Evolutionary conservation across 225 moss, liverwort and hornwort species (phyloP).

Genomic region (Asterella californica): DNA sequence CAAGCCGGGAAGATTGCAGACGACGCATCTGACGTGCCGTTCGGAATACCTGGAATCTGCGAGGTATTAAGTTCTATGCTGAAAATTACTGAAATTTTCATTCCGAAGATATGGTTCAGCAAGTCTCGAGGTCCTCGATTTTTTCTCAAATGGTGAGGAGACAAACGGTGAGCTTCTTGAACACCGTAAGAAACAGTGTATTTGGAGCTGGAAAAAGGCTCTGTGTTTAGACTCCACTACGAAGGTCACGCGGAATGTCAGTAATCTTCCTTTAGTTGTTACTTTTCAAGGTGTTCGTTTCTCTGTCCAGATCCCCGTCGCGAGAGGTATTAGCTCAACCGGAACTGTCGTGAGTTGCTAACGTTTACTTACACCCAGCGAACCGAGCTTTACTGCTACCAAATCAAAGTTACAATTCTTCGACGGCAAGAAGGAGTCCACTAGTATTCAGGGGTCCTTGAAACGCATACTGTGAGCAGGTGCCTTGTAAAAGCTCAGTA

Average conservation of each 20-base stretch:
- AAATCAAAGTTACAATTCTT: too few species aligned
- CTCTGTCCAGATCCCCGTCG: neutral
- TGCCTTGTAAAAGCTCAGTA: too few species aligned
- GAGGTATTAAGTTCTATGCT: neutral
- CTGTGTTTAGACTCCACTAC: neutral
- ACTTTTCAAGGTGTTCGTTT: neutral
- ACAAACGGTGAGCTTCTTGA: neutral
- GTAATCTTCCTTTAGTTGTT: neutral
- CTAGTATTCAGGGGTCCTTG: too few species aligned
- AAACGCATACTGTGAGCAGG: too few species aligned
- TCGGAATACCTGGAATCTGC: neutral
- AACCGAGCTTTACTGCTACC: neutral
- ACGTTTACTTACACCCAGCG: neutral
- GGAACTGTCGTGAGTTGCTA: neutral
- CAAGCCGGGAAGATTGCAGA: neutral
- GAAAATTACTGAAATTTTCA: neutral
- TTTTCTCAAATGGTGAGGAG: neutral
- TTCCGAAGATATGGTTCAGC: neutral
- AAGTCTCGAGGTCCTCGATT: neutral
- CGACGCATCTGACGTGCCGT: neutral
- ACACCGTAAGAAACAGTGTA: neutral
- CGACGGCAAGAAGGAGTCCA: too few species aligned
- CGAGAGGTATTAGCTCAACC: neutral
- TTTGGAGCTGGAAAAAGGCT: neutral
- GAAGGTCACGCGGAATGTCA: neutral